These are phyloP conservation scores for Exophiala sideris DNA, from an alignment of 2,329 filamentous ascomycete genomes.

Conservation along the genomic window DNA sequence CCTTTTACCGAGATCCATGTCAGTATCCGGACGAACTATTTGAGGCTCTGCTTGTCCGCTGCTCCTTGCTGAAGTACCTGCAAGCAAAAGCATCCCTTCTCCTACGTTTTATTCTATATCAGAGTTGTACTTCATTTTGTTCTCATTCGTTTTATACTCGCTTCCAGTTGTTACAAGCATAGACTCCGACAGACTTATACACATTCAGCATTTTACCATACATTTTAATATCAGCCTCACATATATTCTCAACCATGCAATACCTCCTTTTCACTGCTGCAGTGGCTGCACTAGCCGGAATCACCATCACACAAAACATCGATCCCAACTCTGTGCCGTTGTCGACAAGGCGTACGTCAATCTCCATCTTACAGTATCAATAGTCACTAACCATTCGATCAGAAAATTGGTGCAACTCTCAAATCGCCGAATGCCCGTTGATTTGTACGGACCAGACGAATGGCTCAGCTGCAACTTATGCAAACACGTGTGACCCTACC, in stretches of 20 bases:
- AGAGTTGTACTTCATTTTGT: too few species aligned
- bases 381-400: constrained; percentile 2
- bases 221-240: not conserved
- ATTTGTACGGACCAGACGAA: constrained; percentile 43
- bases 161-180: too few species aligned
- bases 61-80: too few species aligned
- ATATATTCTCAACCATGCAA: constrained; percentile 12
- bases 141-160: too few species aligned
- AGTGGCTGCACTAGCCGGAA: constrained; percentile 34
- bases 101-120: too few species aligned
- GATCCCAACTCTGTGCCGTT: constrained; percentile 37
- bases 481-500: constrained; percentile 43
- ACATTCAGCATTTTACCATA: too few species aligned
- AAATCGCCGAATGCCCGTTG: constrained; percentile 43
- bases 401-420: constrained; percentile 44
- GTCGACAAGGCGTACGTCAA: constrained; percentile 36
- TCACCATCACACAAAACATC: constrained; percentile 38
- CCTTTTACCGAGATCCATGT: constrained; percentile 4
- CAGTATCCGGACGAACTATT: not conserved
- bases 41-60: not conserved
- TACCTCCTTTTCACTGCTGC: constrained; percentile 29
- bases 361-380: not conserved
- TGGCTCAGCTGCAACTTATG: constrained; percentile 33
- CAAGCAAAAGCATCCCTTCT: too few species aligned
- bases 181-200: too few species aligned